Evolutionary conservation across 108 stramenopile species (phyloP).

Genomic region (Asterionellopsis glacialis): DNA sequence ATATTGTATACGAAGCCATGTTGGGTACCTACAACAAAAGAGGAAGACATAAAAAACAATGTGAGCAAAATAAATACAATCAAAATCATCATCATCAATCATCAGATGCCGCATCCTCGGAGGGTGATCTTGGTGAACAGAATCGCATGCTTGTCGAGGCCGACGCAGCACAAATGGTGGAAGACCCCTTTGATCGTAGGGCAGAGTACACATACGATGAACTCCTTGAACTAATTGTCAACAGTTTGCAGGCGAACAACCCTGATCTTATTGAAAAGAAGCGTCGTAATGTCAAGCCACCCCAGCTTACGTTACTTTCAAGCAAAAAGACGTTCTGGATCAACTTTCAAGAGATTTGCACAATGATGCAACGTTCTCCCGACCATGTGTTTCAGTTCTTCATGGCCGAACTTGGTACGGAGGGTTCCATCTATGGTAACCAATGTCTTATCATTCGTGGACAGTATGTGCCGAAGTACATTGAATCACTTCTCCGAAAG

Average conservation of each 20-base stretch:
- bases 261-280: slow-evolving; percentile 87
- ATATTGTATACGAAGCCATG: too few relatives aligned
- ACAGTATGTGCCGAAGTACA: slow-evolving; percentile 96
- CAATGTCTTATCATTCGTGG: slow-evolving; percentile 96
- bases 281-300: slow-evolving; percentile 77
- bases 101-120: slow-evolving; percentile 10
- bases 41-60: too few relatives aligned
- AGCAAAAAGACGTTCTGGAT: slow-evolving; percentile 98
- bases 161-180: too few relatives aligned
- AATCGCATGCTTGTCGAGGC: slow-evolving; percentile 52
- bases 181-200: too few relatives aligned
- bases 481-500: slow-evolving; percentile 96
- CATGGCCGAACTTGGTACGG: slow-evolving; percentile 99
- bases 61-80: too few relatives aligned
- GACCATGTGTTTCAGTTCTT: slow-evolving; percentile 99
- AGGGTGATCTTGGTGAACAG: slow-evolving; percentile 39
- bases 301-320: slow-evolving; percentile 91
- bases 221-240: slow-evolving; percentile 61
- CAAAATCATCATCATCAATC: too few relatives aligned
- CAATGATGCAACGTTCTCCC: slow-evolving; percentile 94
- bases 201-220: slow-evolving; percentile 63
- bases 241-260: slow-evolving; percentile 76
- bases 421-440: slow-evolving; percentile 97
- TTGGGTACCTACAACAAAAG: too few relatives aligned
- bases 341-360: slow-evolving; percentile 99